Percentiles rank a stretch among this genome's conserved stretches.
These are phyloP conservation scores for Eucalyptus erythrocorys DNA, from an alignment of 345 rosid species.

Conservation along the genomic window DNA sequence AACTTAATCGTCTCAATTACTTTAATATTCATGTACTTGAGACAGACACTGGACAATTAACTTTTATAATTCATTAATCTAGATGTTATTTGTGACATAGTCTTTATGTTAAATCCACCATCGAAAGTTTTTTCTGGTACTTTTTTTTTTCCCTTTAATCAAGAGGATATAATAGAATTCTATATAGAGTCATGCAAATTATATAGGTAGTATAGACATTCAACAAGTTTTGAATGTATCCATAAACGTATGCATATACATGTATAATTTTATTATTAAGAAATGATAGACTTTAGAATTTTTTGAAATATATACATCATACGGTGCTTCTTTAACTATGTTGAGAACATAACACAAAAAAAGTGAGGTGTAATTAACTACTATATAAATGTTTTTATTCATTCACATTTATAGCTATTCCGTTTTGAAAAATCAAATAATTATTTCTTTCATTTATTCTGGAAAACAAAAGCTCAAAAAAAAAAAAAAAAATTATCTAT, in stretches of 20 bases:
- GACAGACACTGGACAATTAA: accelerated
- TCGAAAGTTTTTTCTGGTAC: accelerated
- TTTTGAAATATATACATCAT: accelerated
- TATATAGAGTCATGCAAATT: accelerated
- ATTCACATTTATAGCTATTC: accelerated
- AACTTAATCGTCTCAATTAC: background rate
- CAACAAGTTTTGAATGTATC: background rate
- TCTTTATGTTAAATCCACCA: accelerated
- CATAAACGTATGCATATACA: background rate
- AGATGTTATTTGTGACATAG: background rate
- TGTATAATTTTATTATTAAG: accelerated
- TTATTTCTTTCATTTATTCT: accelerated
- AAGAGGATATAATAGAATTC: background rate
- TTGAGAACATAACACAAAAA: background rate
- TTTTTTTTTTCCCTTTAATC: background rate
- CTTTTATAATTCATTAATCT: accelerated
- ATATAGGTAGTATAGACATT: background rate
- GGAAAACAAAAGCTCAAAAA: background rate
- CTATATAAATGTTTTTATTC: background rate
- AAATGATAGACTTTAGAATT: background rate
- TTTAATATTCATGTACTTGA: accelerated
- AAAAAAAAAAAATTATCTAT: background rate
- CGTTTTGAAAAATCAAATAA: accelerated
- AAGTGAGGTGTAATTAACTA: background rate
- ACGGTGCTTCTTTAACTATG: background rate